Conservation (phyloP, 805 yeast genomes). For the Candida silvicultrix region DNA sequence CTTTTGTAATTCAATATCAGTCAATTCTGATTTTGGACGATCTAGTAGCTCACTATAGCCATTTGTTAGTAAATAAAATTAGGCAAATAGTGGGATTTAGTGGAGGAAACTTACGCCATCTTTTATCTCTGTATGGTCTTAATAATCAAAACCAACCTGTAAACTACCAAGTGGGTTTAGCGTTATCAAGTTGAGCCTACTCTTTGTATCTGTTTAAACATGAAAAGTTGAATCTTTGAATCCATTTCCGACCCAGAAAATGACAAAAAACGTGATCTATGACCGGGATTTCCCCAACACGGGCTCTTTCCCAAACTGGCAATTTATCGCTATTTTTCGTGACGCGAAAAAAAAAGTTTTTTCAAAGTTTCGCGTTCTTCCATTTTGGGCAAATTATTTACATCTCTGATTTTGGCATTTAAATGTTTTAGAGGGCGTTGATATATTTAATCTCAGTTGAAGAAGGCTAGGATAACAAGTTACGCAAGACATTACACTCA, state of each 20-base stretch:
- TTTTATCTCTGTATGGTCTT: no score
- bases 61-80: neutral
- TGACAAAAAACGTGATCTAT: neutral
- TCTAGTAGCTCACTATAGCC: constrained; percentile 54
- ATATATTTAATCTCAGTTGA: no score
- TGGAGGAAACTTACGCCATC: constrained; percentile 1
- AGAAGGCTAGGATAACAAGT: no score
- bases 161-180: no score
- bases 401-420: neutral
- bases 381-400: neutral
- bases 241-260: neutral
- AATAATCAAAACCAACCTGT: no score
- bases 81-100: neutral
- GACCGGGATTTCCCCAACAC: neutral
- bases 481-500: no score
- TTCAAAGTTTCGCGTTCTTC: neutral
- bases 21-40: constrained; percentile 72
- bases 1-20: constrained; percentile 70
- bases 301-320: neutral
- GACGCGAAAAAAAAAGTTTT: neutral
- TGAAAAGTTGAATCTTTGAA: neutral
- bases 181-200: neutral
- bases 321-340: neutral
- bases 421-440: neutral
- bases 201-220: neutral